phyloP scores from a whole-genome alignment of 2,329 filamentous ascomycete genomes.

The Helicocarpus griseus region DNA sequence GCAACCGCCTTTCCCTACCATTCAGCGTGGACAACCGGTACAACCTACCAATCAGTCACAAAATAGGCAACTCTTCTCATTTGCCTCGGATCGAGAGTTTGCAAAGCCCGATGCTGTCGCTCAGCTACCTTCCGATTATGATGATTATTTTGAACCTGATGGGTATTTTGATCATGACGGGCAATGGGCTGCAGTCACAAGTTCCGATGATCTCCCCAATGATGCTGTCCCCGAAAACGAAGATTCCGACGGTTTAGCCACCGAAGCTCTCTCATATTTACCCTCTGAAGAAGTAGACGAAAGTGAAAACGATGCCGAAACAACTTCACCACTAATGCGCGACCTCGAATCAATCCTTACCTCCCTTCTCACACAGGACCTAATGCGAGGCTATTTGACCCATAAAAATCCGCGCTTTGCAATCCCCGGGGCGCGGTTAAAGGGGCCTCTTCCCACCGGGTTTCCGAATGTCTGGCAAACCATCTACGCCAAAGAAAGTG shows the following conservation, averaged over 20 bases:
- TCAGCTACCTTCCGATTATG: constrained; percentile 20
- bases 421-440: constrained; percentile 57
- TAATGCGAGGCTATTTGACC: constrained; percentile 76
- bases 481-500: constrained; percentile 50
- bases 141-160: constrained; percentile 27
- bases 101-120: constrained; percentile 12
- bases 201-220: constrained; percentile 5
- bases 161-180: constrained; percentile 27
- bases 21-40: not conserved
- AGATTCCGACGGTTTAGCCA: not conserved
- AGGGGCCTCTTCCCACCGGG: constrained; percentile 33
- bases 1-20: not conserved
- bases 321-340: constrained; percentile 37
- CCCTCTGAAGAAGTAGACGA: constrained; percentile 5
- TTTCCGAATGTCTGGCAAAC: constrained; percentile 69
- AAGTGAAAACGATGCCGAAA: constrained; percentile 10
- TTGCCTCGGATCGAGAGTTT: constrained; percentile 26
- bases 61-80: constrained; percentile 15
- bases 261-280: not conserved
- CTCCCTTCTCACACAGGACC: constrained; percentile 66
- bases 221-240: not conserved
- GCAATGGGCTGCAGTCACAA: constrained; percentile 7
- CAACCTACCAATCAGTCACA: not conserved
- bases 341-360: constrained; percentile 72
- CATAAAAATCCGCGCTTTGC: constrained; percentile 69